Evolutionary conservation across 352 stramenopile genomes (phyloP).

Genomic region (Pythium brachiatum): DNA sequence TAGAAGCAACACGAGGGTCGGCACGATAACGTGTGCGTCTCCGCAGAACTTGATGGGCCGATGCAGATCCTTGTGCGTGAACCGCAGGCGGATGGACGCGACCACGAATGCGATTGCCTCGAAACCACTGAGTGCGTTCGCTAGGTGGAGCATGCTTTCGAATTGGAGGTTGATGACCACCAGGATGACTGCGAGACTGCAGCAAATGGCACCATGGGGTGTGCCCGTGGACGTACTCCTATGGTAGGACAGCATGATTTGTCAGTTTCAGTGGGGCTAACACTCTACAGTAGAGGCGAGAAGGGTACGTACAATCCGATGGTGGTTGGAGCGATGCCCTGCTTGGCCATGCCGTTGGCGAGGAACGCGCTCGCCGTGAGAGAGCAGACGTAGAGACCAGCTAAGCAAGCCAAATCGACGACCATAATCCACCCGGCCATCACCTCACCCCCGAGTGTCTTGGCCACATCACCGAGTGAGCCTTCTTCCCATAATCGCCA

Average conservation of each 20-base stretch:
- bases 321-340: constrained; percentile 44
- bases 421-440: constrained; percentile 32
- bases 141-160: constrained; percentile 50
- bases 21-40: constrained; percentile 27
- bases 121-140: constrained; percentile 47
- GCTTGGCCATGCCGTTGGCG: constrained; percentile 49
- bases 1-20: constrained; percentile 33
- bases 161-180: constrained; percentile 53
- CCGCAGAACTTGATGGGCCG: constrained; percentile 48
- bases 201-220: constrained; percentile 46
- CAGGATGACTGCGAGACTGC: constrained; percentile 55
- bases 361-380: constrained; percentile 51
- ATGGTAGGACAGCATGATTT: background rate
- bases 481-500: constrained; percentile 46
- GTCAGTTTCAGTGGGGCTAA: background rate
- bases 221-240: constrained; percentile 25
- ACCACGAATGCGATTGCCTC: constrained; percentile 41
- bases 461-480: constrained; percentile 33
- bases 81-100: constrained; percentile 38
- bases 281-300: too few relatives aligned
- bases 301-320: constrained; percentile 35
- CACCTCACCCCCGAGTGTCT: constrained; percentile 35
- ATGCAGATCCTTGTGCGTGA: constrained; percentile 32
- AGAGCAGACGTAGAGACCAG: constrained; percentile 44
- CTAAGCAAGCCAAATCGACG: constrained; percentile 35